Base-by-base conservation (phyloP, 202 grass and related monocot genomes). In the Panicum hallii region DNA sequence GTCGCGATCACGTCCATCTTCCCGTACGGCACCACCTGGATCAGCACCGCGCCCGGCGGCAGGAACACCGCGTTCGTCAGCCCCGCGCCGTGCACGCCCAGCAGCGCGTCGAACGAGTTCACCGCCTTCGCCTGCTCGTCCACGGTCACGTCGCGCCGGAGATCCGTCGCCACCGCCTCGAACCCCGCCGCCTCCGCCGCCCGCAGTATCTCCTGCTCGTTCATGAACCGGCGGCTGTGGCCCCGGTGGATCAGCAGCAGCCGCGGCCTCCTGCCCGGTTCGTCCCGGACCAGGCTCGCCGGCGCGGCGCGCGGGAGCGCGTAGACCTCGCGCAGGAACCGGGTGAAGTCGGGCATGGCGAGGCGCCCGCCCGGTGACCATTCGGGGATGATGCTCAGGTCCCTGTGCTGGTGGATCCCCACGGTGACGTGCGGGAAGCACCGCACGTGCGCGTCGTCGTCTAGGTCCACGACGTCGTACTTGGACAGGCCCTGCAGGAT, bases 61-160 rank as follows among this genome's bases (percentile, higher is more conserved):
- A 94, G 73, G 77, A 90, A 94, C 53, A 92, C 77, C 48, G 50
- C 28, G 81, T 91, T 92, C 4, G 92, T 90, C 67, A 94, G 79
- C 34, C 92, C 92, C 0, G 92, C 92, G 54, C 92, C 92, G 48
- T 94, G 91, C n/a, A 94, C 66, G 17, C 84, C 91, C 62, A 94
- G 28, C 20, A 94, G 1, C n/a, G 63, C 92, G 78, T 94, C 89
- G 78, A 74, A 87, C 11, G 63, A 81, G 80, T 94, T 94, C 63
- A 84, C 79, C 68, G 30, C 5, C 63, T 81, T 53, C 23, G 92
- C 87, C 55, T 88, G 89, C 46, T 84, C 75, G 48, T 62, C 82
- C 10, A 90, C 63, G 1, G 72, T 30, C 36, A 14, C 72, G 57
- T 88, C 84, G 9, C 82, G 75, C 4, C 20, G 43, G 0, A 80